A percentile compares a stretch with the other conserved stretches of the same genome.
Conservation (phyloP, 352 stramenopile genomes). For the Albugo candida region DNA sequence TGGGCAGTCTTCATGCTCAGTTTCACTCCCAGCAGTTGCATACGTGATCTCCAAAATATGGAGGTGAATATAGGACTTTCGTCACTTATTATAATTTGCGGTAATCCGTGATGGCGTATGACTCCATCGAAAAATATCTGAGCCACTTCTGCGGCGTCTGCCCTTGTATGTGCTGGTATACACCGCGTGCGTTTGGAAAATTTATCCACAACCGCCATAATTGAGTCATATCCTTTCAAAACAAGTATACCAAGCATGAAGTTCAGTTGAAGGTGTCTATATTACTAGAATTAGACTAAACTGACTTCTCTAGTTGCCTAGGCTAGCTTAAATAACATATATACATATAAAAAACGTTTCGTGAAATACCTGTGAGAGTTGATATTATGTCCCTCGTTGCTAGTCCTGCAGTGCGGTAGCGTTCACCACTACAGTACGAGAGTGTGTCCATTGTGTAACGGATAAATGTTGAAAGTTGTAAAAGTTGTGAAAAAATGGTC, state of each 20-base stretch:
- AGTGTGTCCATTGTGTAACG: no score
- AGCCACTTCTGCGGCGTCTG: neutral
- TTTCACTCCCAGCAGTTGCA: slow-evolving; percentile 4
- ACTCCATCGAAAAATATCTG: neutral
- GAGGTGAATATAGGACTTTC: slow-evolving; percentile 6
- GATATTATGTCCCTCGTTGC: no score
- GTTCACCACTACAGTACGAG: no score
- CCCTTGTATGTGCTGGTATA: slow-evolving; percentile 2
- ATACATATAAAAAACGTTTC: no score
- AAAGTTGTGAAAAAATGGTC: no score
- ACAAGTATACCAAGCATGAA: neutral
- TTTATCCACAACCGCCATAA: slow-evolving; percentile 6
- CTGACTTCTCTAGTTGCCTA: no score
- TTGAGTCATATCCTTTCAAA: slow-evolving; percentile 2
- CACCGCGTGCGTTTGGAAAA: slow-evolving; percentile 9
- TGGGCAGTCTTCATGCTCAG: slow-evolving; percentile 1
- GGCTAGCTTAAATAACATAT: no score
- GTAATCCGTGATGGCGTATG: neutral
- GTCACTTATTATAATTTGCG: slow-evolving; percentile 3
- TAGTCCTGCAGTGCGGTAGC: no score
- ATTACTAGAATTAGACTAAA: no score
- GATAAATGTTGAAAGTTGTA: no score
- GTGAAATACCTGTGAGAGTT: no score
- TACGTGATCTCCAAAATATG: slow-evolving; percentile 2
- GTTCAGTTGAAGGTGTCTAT: no score